Percentiles rank a stretch among this genome's conserved stretches.
Evolutionary conservation across 345 rosid genomes (phyloP).

Genomic region (Eucalyptus sp.): DNA sequence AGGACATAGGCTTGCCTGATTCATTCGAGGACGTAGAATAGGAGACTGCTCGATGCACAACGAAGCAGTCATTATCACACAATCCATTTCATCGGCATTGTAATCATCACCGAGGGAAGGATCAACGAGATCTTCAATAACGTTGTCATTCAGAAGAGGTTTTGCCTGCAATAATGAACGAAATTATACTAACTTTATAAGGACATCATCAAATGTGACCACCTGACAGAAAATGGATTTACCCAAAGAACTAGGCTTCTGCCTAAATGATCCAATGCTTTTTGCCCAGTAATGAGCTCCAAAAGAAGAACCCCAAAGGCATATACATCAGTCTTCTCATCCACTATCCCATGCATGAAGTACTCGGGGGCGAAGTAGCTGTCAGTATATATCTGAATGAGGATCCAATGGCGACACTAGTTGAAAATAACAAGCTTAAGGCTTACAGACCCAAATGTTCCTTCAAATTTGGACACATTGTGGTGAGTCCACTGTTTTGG

Average conservation of each 20-base stretch:
- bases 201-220: background rate
- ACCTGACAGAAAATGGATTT: background rate
- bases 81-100: slow-evolving; percentile 53
- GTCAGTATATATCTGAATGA: background rate
- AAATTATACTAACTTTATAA: background rate
- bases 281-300: slow-evolving; percentile 80
- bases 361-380: slow-evolving; percentile 96
- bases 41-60: slow-evolving; percentile 79
- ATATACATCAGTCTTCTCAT: slow-evolving; percentile 88
- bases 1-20: slow-evolving; percentile 35
- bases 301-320: slow-evolving; percentile 84
- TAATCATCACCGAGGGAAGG: slow-evolving; percentile 47
- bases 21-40: slow-evolving; percentile 77
- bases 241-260: slow-evolving; percentile 84
- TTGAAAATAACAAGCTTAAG: background rate
- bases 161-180: slow-evolving; percentile 41
- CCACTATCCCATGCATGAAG: slow-evolving; percentile 88
- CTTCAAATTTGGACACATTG: slow-evolving; percentile 83
- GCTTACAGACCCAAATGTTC: slow-evolving; percentile 80
- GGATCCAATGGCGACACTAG: background rate
- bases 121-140: slow-evolving; percentile 41
- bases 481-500: slow-evolving; percentile 77
- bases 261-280: slow-evolving; percentile 55
- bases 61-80: slow-evolving; percentile 61
- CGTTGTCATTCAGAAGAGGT: slow-evolving; percentile 53